phyloP scores from a whole-genome alignment of 2,329 filamentous ascomycete species.

The Delphinella strobiligena region DNA sequence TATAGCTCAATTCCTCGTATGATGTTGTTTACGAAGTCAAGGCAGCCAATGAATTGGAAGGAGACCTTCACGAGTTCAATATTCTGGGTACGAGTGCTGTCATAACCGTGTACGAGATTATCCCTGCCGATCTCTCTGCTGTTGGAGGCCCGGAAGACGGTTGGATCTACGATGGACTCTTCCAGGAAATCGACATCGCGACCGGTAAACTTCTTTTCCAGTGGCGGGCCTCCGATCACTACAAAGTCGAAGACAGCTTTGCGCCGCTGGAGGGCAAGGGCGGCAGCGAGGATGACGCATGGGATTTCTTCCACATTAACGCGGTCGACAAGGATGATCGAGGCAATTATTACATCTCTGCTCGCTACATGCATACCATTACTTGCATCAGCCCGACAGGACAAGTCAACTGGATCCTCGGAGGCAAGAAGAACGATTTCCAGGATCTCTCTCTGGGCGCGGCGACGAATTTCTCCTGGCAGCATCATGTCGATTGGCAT shows the following conservation, averaged over 20 bases:
- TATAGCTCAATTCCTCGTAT: constrained; percentile 17
- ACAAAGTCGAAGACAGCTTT: constrained; percentile 18
- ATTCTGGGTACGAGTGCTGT: constrained; percentile 29
- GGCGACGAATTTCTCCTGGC: constrained; percentile 25
- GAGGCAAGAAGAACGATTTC: constrained; percentile 9
- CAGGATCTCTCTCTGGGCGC: constrained; percentile 7
- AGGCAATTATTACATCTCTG: constrained; percentile 40
- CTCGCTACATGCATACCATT: constrained; percentile 34
- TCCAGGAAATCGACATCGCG: constrained; percentile 33
- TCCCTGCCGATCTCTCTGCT: constrained; percentile 17
- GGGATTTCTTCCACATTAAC: constrained; percentile 42
- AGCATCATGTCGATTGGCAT: constrained; percentile 31
- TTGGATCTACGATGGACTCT: constrained; percentile 31
- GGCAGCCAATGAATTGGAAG: constrained; percentile 23
- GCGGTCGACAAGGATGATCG: constrained; percentile 36
- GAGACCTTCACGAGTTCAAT: constrained; percentile 32
- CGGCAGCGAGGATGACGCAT: constrained; percentile 28
- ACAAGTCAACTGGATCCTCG: constrained; percentile 36
- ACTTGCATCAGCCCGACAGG: constrained; percentile 33
- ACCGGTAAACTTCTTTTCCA: constrained; percentile 28
- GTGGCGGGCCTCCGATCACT: constrained; percentile 27
- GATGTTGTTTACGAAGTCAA: constrained; percentile 16
- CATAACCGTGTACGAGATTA: constrained; percentile 31
- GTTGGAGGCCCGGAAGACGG: constrained; percentile 17
- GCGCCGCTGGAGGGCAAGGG: constrained; percentile 25